Percentiles rank a stretch among this genome's conserved stretches.
These are phyloP conservation scores for Tricholoma saponaceum DNA, from an alignment of 768 basidiomycete genomes.

Conservation along the genomic window DNA sequence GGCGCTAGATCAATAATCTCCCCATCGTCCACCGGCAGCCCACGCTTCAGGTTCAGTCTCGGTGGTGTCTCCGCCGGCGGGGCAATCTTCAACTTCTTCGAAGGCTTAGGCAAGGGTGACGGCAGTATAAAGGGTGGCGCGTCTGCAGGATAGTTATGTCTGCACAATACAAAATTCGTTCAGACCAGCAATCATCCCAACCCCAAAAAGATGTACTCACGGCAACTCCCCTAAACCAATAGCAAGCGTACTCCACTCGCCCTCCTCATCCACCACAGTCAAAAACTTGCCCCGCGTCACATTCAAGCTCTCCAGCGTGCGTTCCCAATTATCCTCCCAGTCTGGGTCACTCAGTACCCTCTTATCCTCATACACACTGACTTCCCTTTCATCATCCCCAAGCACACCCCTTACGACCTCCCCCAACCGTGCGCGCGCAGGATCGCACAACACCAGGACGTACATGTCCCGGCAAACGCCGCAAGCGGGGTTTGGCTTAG, in stretches of 20 bases:
- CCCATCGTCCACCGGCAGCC: constrained; percentile 53
- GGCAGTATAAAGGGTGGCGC: constrained; percentile 60
- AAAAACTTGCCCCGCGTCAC: constrained; percentile 84
- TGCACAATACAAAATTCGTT: constrained; percentile 20
- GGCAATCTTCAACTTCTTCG: constrained; percentile 35
- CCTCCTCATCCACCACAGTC: constrained; percentile 86
- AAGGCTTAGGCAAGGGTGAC: constrained; percentile 55
- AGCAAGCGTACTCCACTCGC: constrained; percentile 64
- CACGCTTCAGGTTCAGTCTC: constrained; percentile 46
- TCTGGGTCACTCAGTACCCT: constrained; percentile 89
- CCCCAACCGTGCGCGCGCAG: constrained; percentile 60
- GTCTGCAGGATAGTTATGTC: constrained; percentile 52
- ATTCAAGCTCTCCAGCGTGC: constrained; percentile 78
- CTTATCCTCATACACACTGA: constrained; percentile 85
- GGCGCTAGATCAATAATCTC: constrained; percentile 53
- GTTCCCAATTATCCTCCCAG: constrained; percentile 83
- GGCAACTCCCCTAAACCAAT: constrained; percentile 67
- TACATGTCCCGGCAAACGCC: constrained; percentile 89
- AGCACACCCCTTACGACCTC: constrained; percentile 70
- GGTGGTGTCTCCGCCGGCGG: constrained; percentile 39
- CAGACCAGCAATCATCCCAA: neutral
- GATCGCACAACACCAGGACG: constrained; percentile 68
- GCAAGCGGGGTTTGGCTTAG: constrained; percentile 71
- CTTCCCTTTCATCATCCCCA: constrained; percentile 53
- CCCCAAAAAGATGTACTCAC: constrained; percentile 43